Evolutionary conservation across 371 early-diverging fungal species (phyloP).

Genomic region (Syncephalastrum contaminatum): DNA sequence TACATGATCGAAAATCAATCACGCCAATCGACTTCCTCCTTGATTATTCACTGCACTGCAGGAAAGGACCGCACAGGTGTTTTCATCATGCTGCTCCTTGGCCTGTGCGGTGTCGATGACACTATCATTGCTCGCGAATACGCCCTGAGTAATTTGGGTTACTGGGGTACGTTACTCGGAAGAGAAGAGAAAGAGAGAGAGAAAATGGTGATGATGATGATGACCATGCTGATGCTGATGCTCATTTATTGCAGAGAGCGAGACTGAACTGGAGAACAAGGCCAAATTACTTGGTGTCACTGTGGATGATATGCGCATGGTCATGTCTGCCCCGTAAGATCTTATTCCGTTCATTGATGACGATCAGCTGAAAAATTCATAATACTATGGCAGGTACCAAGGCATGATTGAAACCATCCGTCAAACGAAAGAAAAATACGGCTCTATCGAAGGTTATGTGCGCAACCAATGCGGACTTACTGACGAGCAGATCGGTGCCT

Average conservation of each 20-base stretch:
- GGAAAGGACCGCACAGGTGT: slow-evolving; percentile 92
- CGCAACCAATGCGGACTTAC: slow-evolving; percentile 34
- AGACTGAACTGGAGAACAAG: slow-evolving; percentile 33
- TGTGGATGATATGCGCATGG: slow-evolving; percentile 39
- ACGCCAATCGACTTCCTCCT: slow-evolving; percentile 39
- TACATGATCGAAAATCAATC: slow-evolving; percentile 53
- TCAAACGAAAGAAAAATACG: slow-evolving; percentile 23
- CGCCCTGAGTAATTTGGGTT: slow-evolving; percentile 53
- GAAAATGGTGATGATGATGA: not conserved
- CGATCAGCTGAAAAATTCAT: slow-evolving; percentile 1
- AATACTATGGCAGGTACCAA: slow-evolving; percentile 22
- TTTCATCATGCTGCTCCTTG: slow-evolving; percentile 68
- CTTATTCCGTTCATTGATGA: not conserved
- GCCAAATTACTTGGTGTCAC: slow-evolving; percentile 31
- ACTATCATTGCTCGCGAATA: slow-evolving; percentile 80
- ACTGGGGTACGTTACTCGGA: slow-evolving; percentile 38
- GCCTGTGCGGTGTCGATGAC: slow-evolving; percentile 72
- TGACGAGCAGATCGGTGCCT: slow-evolving; percentile 26
- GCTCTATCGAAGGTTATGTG: slow-evolving; percentile 32
- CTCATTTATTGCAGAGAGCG: slow-evolving; percentile 20
- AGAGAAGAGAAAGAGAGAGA: not conserved
- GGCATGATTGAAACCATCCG: slow-evolving; percentile 47
- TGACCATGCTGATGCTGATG: no score
- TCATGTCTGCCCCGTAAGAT: slow-evolving; percentile 51
- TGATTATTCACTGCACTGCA: slow-evolving; percentile 86